Percentiles rank a stretch among this genome's conserved stretches.
Conservation (phyloP, 148 eudicot genomes). For the Rhododendron griersonianum region DNA sequence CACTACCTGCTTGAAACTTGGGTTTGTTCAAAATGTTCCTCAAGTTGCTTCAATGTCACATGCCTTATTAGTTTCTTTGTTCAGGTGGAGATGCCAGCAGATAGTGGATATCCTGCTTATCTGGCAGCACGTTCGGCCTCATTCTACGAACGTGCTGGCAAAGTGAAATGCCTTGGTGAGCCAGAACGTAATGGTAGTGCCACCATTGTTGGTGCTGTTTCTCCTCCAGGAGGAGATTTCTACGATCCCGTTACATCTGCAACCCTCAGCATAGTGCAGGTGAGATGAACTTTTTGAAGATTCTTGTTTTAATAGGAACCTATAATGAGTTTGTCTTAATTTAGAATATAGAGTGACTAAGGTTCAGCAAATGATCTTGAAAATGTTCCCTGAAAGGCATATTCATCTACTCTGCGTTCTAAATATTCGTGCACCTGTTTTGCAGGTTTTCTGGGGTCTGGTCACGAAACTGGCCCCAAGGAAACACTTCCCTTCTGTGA, state of each 20-base stretch:
- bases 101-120: slow-evolving; percentile 40
- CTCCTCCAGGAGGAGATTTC: slow-evolving; percentile 99
- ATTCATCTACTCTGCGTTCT: neutral
- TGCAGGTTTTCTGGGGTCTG: slow-evolving; percentile 97
- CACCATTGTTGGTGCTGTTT: slow-evolving; percentile 98
- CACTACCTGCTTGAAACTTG: no score
- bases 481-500: slow-evolving; percentile 97
- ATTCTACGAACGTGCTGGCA: slow-evolving; percentile 98
- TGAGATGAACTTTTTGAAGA: slow-evolving; percentile 19
- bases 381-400: neutral
- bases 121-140: slow-evolving; percentile 99
- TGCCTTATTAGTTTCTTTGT: no score
- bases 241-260: slow-evolving; percentile 99
- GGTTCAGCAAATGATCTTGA: neutral
- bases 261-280: slow-evolving; percentile 97
- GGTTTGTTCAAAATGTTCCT: no score
- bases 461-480: slow-evolving; percentile 98
- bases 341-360: neutral
- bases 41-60: no score
- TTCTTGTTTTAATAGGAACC: neutral
- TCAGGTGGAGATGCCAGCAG: no score
- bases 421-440: slow-evolving; percentile 7
- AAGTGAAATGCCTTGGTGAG: slow-evolving; percentile 96
- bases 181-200: slow-evolving; percentile 99
- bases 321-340: neutral